Conservation (phyloP, 345 rosid species). For the Hibiscus syriacus region DNA sequence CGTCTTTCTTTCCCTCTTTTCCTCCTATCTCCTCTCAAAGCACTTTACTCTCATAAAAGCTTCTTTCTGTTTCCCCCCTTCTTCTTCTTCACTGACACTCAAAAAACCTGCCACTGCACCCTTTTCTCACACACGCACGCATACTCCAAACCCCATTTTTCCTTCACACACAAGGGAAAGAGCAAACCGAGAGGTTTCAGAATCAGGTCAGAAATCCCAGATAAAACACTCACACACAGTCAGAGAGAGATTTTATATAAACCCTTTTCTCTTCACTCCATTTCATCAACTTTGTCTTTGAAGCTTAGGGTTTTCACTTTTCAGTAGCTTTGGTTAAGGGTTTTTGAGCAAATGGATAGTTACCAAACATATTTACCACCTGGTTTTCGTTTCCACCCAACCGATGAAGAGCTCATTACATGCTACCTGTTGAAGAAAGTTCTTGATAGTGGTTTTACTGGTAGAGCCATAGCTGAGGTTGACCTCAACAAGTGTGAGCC, state of each 20-base stretch:
- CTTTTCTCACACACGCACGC: constrained; percentile 89
- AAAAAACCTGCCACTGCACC: constrained; percentile 52
- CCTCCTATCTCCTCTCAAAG: background rate
- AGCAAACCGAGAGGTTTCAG: background rate
- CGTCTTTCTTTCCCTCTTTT: background rate
- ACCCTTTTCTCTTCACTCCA: constrained; percentile 2
- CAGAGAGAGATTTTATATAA: constrained; percentile 25
- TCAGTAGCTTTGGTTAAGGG: too few species aligned
- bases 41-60: background rate
- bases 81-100: constrained; percentile 42
- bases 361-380: constrained; percentile 88
- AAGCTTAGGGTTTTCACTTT: background rate
- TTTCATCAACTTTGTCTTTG: background rate
- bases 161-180: background rate
- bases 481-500: constrained; percentile 97
- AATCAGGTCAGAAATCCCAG: constrained; percentile 29
- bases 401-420: constrained; percentile 90
- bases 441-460: constrained; percentile 60
- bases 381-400: constrained; percentile 91
- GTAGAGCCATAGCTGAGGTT: constrained; percentile 74
- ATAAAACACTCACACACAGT: constrained; percentile 26
- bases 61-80: constrained; percentile 28
- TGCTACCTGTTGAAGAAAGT: constrained; percentile 77
- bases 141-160: constrained; percentile 29
- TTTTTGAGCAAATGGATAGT: too few species aligned